Conservation (phyloP, 495 filamentous ascomycete genomes). For the Trichoderma asperelloides region DNA sequence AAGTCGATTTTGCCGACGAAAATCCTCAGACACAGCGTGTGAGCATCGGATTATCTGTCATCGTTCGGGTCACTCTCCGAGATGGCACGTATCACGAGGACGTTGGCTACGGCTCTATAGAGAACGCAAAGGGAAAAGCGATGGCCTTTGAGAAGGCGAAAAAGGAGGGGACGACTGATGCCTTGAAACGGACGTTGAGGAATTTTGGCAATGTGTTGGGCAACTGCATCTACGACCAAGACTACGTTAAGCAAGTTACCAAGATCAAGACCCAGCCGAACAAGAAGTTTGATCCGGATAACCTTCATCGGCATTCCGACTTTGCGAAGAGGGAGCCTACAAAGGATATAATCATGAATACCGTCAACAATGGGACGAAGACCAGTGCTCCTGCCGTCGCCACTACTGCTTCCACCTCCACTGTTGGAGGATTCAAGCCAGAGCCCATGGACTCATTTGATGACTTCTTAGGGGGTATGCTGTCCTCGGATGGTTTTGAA, state of each 20-base stretch:
- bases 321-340: slow-evolving; percentile 54
- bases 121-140: slow-evolving; percentile 91
- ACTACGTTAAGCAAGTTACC: slow-evolving; percentile 74
- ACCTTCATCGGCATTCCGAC: slow-evolving; percentile 73
- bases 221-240: slow-evolving; percentile 96
- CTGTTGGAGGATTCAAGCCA: slow-evolving; percentile 14
- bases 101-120: slow-evolving; percentile 89
- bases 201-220: slow-evolving; percentile 95
- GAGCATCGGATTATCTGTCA: slow-evolving; percentile 74
- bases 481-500: not conserved
- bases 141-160: slow-evolving; percentile 95
- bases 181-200: slow-evolving; percentile 75
- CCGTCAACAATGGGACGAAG: slow-evolving; percentile 17
- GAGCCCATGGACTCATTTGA: slow-evolving; percentile 35
- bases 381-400: not conserved
- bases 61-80: slow-evolving; percentile 76
- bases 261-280: slow-evolving; percentile 64
- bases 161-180: slow-evolving; percentile 95
- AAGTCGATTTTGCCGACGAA: slow-evolving; percentile 78
- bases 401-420: not conserved
- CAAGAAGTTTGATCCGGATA: slow-evolving; percentile 63
- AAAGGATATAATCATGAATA: slow-evolving; percentile 2
- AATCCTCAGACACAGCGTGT: slow-evolving; percentile 53
- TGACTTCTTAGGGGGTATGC: slow-evolving; percentile 63
- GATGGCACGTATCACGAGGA: slow-evolving; percentile 97